Evolutionary conservation across 768 basidiomycete species (phyloP), one percentile per base, ranked within the genome.

Genomic region (Boletellus ananiceps): DNA sequence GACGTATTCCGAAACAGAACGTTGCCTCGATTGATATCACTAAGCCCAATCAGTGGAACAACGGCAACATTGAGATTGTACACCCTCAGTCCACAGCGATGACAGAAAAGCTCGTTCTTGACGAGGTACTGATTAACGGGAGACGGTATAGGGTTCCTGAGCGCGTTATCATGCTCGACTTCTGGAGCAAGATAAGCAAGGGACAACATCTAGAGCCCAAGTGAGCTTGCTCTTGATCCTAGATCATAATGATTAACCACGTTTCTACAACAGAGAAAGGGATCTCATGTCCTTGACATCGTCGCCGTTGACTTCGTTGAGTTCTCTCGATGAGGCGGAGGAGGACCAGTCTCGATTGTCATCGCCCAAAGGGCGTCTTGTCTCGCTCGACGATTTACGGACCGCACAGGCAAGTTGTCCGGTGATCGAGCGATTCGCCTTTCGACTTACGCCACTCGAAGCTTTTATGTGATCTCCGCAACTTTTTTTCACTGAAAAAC

Each of bases 131-230:
- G 44, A 91, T 92, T 58, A 91, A 91, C 58, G 88, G 88, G 29
- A 84, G 90, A 55, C 82, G 89, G 38, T 98, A 96, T 69, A 77
- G 93, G 60, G 85, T 98, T 19, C 96, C 96, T 3, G 96, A 98
- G 65, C 80, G 83, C 50, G 78, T 93, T 42, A 88, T 99, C 57
- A 78, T 89, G 40, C 78, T 99, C 41, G 95, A 99, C 66, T 99
- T 99, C 62, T 98, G 95, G 94, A 84, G 82, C 49, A 93, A 88
- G 66, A 74, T 89, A 50, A 78, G 69, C 56, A 68, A 71, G 47
- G 76, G 75, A 50, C 68, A 61, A 27, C 69, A 69, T 52, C 68
- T 63, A 32, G 69, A 69, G 47, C 55, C 69, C 40, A 71, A 66
- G 82, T 81, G 55, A 57, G 73, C 69, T 46, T 49, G 9, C 36